phyloP scores from a whole-genome alignment of 169 alveolate genomes.

The Plasmodium gaboni region DNA sequence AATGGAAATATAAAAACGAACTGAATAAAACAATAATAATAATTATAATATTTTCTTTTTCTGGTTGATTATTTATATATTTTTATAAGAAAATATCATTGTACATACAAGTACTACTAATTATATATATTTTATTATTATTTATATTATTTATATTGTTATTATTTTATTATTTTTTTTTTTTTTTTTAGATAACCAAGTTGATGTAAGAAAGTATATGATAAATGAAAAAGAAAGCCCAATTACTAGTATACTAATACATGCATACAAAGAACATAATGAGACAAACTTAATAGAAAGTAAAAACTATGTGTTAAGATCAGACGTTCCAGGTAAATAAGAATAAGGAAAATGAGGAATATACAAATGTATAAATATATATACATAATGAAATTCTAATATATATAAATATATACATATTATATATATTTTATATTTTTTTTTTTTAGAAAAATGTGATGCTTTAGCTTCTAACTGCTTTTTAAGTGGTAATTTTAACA shows the following conservation, averaged over 20 bases:
- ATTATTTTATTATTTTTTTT: neutral
- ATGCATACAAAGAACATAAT: neutral
- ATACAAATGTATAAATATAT: neutral
- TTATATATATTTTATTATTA: neutral
- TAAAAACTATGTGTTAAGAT: neutral
- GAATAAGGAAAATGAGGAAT: neutral
- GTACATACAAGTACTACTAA: neutral
- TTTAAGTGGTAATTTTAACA: conserved; percentile 10
- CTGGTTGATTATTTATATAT: neutral
- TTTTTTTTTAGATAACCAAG: neutral
- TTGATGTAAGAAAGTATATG: conserved; percentile 12
- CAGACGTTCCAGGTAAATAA: conserved; percentile 11
- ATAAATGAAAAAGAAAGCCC: conserved; percentile 5
- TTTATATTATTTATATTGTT: conserved; percentile 3
- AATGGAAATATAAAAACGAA: neutral
- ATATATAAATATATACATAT: neutral
- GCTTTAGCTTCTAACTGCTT: conserved; percentile 11
- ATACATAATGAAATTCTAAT: neutral
- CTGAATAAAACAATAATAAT: neutral
- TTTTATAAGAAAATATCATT: neutral
- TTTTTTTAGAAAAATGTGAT: conserved; percentile 13
- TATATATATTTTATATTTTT: neutral
- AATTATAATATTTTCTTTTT: neutral
- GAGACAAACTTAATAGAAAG: conserved; percentile 6
- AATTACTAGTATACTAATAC: conserved; percentile 6